These are phyloP conservation scores for Clitopilus hobsonii DNA, from an alignment of 768 basidiomycete species.

Conservation along the genomic window DNA sequence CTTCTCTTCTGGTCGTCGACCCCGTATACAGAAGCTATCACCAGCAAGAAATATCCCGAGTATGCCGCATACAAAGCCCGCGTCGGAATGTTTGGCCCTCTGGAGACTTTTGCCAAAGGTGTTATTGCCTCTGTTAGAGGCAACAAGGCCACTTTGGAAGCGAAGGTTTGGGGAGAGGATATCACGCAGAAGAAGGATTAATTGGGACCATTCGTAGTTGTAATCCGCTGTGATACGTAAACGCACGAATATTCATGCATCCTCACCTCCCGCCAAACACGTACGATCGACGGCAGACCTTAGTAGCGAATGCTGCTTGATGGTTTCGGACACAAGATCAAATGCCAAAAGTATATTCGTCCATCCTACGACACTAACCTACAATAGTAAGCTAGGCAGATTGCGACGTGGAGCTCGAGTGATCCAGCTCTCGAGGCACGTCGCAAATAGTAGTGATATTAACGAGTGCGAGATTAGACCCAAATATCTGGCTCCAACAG, in stretches of 20 bases:
- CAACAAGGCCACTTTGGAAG: conserved; percentile 17
- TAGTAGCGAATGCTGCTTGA: no score
- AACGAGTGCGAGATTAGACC: background rate
- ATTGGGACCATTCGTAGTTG: no score
- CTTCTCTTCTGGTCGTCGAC: conserved; percentile 77
- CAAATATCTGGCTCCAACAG: background rate
- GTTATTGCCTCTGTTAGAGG: conserved; percentile 15
- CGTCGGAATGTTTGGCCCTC: conserved; percentile 74
- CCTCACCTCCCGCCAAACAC: no score
- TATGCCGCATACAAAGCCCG: conserved; percentile 73
- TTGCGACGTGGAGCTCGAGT: conserved; percentile 6
- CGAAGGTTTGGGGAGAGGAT: conserved; percentile 19
- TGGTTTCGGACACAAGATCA: background rate
- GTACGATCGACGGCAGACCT: no score
- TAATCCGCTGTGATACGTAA: background rate
- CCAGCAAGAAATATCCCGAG: conserved; percentile 64
- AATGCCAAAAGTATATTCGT: background rate
- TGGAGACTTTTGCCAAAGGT: conserved; percentile 26
- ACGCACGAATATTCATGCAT: no score
- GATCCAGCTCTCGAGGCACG: conserved; percentile 10
- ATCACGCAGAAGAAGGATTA: conserved; percentile 13
- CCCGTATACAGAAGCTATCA: conserved; percentile 75
- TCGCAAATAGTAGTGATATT: background rate
- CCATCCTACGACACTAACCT: background rate
- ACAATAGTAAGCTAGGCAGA: background rate